These are phyloP conservation scores for Agaricus blazei DNA, from an alignment of 768 basidiomycete species.

Conservation along the genomic window DNA sequence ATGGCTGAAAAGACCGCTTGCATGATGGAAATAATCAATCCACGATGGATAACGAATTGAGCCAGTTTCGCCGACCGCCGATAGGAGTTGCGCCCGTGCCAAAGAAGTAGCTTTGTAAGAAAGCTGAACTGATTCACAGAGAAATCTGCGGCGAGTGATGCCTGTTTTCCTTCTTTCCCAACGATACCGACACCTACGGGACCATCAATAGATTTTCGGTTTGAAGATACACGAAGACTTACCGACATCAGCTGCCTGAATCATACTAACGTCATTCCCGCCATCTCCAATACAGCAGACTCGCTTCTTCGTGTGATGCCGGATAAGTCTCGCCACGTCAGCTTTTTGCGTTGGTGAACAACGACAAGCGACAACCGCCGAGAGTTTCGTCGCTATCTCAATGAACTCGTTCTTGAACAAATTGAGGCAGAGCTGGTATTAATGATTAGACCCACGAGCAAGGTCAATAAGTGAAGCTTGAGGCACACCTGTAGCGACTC, in stretches of 20 bases:
- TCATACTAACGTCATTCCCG: conserved; percentile 99
- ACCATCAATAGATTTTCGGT: not conserved
- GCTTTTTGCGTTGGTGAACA: conserved; percentile 99
- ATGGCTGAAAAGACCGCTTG: conserved; percentile 95
- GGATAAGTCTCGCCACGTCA: conserved; percentile 91
- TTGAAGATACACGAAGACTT: conserved; percentile 26
- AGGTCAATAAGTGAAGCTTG: not conserved
- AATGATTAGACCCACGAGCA: not conserved
- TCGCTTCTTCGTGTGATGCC: conserved; percentile 85
- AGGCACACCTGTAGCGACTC: conserved; percentile 81
- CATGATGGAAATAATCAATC: conserved; percentile 95
- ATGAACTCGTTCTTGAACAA: conserved; percentile 93
- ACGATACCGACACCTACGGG: conserved; percentile 88
- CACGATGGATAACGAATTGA: conserved; percentile 97
- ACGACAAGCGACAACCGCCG: conserved; percentile 94
- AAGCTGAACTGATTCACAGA: conserved; percentile 95
- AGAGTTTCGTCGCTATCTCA: conserved; percentile 91
- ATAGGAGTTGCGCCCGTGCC: conserved; percentile 99
- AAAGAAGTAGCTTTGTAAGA: conserved; percentile 92
- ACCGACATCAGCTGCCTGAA: conserved; percentile 98
- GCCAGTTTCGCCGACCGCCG: conserved; percentile 96
- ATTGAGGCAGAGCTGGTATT: conserved; percentile 75
- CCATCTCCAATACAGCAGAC: conserved; percentile 99
- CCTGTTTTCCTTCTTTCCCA: conserved; percentile 98
- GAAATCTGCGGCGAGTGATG: conserved; percentile 98